These are phyloP conservation scores for Metschnikowia kofuensis DNA, from an alignment of 805 yeast species.

Conservation along the genomic window DNA sequence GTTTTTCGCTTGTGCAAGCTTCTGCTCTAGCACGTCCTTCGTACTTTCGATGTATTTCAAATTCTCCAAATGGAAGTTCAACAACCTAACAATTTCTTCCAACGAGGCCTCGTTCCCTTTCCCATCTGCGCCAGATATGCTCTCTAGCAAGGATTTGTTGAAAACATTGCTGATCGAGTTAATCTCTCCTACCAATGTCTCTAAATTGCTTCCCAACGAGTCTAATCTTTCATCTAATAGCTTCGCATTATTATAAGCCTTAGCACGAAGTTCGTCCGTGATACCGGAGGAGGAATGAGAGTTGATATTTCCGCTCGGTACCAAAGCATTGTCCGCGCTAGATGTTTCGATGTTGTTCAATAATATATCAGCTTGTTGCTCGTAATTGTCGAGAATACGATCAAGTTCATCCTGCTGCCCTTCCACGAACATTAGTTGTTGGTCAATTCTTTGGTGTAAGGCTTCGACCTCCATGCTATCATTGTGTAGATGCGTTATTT, in stretches of 20 bases:
- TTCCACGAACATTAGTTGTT: constrained; percentile 78
- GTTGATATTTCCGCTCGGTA: constrained; percentile 6
- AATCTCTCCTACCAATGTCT: constrained; percentile 74
- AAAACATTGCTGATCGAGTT: constrained; percentile 80
- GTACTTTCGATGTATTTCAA: constrained; percentile 81
- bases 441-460: constrained; percentile 82
- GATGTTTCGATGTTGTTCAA: constrained; percentile 37
- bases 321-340: constrained; percentile 13
- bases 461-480: constrained; percentile 82
- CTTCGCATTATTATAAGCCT: constrained; percentile 86
- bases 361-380: constrained; percentile 60
- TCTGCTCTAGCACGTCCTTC: constrained; percentile 64
- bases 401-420: constrained; percentile 93
- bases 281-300: constrained; percentile 36
- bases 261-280: constrained; percentile 83
- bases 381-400: constrained; percentile 75
- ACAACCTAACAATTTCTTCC: constrained; percentile 71
- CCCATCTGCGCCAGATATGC: constrained; percentile 18
- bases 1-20: constrained; percentile 38
- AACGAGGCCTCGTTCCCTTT: constrained; percentile 39
- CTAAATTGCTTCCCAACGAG: constrained; percentile 68
- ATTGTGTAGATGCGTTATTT: constrained; percentile 70
- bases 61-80: constrained; percentile 87
- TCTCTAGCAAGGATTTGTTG: constrained; percentile 52
- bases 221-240: constrained; percentile 78